These are phyloP conservation scores for Corymbia calophylla DNA, from an alignment of 441 rosid species.

Conservation along the genomic window DNA sequence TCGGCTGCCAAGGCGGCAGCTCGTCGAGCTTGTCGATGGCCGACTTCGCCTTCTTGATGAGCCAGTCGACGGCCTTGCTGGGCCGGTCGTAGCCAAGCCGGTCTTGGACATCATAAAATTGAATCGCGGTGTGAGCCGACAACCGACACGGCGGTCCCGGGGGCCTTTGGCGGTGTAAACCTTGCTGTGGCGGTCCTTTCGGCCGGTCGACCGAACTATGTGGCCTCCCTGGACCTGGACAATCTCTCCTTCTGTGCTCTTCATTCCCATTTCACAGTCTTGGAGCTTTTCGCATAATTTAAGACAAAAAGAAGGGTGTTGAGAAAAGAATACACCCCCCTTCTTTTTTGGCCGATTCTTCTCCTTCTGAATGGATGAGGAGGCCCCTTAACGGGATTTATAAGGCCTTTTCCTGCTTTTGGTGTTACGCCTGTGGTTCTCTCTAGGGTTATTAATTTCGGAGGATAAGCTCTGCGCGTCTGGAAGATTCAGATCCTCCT, in stretches of 20 bases:
- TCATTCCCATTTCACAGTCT: constrained; percentile 13
- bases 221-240: constrained; percentile 57
- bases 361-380: background rate
- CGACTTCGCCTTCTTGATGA: constrained; percentile 46
- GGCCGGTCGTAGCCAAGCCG: constrained; percentile 57
- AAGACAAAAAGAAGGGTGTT: background rate
- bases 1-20: constrained; percentile 18
- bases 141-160: constrained; percentile 54
- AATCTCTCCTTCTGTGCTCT: constrained; percentile 43
- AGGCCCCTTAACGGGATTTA: background rate
- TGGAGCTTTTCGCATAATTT: background rate
- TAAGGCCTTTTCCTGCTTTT: background rate
- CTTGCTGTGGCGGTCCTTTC: constrained; percentile 63
- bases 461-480: background rate
- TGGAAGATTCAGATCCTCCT: background rate
- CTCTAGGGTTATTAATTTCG: background rate
- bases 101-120: constrained; percentile 65
- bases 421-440: background rate
- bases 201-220: constrained; percentile 46
- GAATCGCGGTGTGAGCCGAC: constrained; percentile 58
- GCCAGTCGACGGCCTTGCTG: constrained; percentile 65
- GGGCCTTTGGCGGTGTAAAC: constrained; percentile 55
- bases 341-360: background rate
- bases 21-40: constrained; percentile 44
- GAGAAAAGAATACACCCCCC: background rate